Percentiles rank a stretch among this genome's conserved stretches.
phyloP scores from a whole-genome alignment of 306 rosid genomes.

The Fragaria iinumae region DNA sequence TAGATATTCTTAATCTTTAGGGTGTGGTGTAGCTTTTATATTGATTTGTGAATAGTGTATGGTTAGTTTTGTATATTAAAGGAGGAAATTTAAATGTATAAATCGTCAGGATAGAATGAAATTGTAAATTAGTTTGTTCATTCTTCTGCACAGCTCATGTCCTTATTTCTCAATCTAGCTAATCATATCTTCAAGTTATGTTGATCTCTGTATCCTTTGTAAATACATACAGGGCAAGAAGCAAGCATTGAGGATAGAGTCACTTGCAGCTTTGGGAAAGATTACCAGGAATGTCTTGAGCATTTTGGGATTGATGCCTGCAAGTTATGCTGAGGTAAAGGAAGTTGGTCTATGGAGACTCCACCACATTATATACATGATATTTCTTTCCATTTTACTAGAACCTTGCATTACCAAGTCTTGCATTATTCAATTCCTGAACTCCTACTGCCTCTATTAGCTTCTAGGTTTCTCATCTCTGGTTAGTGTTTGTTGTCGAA shows the following conservation, averaged over 20 bases:
- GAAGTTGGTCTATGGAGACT: conserved; percentile 19
- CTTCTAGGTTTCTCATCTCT: background rate
- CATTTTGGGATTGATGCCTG: conserved; percentile 73
- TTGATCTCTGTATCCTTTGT: conserved; percentile 14
- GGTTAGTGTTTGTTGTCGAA: conserved; percentile 1
- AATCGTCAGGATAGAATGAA: background rate
- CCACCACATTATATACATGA: background rate
- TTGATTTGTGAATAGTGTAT: background rate
- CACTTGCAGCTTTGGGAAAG: conserved; percentile 72
- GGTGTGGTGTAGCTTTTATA: background rate
- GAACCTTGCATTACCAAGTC: background rate
- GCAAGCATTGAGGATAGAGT: conserved; percentile 66
- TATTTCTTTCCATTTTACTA: background rate
- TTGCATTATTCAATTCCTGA: background rate
- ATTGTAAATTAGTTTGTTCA: background rate
- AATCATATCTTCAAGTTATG: background rate
- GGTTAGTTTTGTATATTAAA: background rate
- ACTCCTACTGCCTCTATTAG: background rate
- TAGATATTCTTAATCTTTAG: background rate
- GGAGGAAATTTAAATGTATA: background rate
- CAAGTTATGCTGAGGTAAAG: conserved; percentile 66
- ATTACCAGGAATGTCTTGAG: conserved; percentile 52
- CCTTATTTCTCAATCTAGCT: conserved; percentile 3
- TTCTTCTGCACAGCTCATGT: background rate
- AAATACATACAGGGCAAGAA: conserved; percentile 65